A percentile compares a stretch with the other conserved stretches of the same genome.
Evolutionary conservation across 495 filamentous ascomycete species (phyloP).

Genomic region (Aspergillus affinis): DNA sequence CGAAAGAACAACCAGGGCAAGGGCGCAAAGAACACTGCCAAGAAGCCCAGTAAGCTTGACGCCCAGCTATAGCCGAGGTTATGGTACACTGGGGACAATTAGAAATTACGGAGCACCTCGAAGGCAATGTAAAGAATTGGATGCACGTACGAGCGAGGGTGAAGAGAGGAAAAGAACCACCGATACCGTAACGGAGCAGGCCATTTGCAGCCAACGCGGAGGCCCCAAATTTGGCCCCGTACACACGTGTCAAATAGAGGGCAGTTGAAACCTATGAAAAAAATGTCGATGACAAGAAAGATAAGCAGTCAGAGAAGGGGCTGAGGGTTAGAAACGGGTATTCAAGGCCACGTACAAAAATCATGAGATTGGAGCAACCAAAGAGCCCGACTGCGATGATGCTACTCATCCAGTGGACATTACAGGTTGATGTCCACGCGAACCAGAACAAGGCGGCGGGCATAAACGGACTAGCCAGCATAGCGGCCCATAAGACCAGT

Average conservation of each 20-base stretch:
- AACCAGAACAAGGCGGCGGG: constrained; percentile 53
- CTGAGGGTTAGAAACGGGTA: no score
- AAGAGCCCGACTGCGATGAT: constrained; percentile 60
- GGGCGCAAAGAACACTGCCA: constrained; percentile 54
- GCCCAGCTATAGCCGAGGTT: constrained; percentile 59
- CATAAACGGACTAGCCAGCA: constrained; percentile 57
- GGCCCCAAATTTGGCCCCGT: constrained; percentile 3
- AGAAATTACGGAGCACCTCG: background rate
- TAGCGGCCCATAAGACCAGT: constrained; percentile 55
- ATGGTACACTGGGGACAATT: constrained; percentile 48
- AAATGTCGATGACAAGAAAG: constrained; percentile 45
- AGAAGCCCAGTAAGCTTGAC: constrained; percentile 56
- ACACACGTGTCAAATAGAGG: constrained; percentile 28
- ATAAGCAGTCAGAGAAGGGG: constrained; percentile 29
- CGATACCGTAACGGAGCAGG: constrained; percentile 60
- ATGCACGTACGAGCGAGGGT: constrained; percentile 48
- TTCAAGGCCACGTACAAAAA: constrained; percentile 44
- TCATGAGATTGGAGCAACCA: constrained; percentile 62
- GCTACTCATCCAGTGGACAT: constrained; percentile 40
- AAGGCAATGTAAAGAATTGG: background rate
- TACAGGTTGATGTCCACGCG: constrained; percentile 40
- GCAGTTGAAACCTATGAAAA: constrained; percentile 51
- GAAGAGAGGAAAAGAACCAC: constrained; percentile 66
- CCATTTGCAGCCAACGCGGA: constrained; percentile 47
- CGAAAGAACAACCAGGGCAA: constrained; percentile 43